A percentile compares a stretch with the other conserved stretches of the same genome.
These are phyloP conservation scores for Catenaria anguillulae DNA, from an alignment of 371 early-diverging fungal genomes.

Conservation along the genomic window DNA sequence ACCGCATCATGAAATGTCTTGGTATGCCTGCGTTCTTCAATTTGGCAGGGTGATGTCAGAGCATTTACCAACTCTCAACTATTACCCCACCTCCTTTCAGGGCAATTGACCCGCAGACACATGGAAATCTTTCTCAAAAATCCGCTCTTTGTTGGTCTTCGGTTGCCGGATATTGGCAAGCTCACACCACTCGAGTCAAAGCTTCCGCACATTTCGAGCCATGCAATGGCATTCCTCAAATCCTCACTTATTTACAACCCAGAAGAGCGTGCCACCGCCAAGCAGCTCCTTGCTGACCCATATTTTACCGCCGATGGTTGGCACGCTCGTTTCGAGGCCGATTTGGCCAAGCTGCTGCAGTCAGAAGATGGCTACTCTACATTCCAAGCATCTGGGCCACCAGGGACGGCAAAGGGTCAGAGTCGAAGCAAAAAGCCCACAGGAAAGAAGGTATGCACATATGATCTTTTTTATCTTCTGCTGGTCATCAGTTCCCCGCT, in stretches of 20 bases:
- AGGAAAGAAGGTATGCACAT: no score
- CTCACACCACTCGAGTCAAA: conserved; percentile 28
- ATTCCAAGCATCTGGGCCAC: no score
- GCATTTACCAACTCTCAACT: conserved; percentile 15
- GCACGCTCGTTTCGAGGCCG: conserved; percentile 28
- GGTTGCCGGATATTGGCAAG: conserved; percentile 33
- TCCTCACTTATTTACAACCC: conserved; percentile 35
- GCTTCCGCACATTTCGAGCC: conserved; percentile 21
- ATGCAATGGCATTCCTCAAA: conserved; percentile 33
- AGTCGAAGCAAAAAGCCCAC: no score
- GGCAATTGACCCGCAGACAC: conserved; percentile 32
- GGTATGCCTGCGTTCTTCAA: conserved; percentile 20
- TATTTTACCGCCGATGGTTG: conserved; percentile 33
- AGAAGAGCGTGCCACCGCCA: conserved; percentile 32
- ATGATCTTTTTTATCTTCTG: no score
- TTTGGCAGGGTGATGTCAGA: conserved; percentile 26
- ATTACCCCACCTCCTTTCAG: conserved; percentile 11
- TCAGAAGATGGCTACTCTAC: not conserved
- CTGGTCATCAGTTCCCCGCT: no score
- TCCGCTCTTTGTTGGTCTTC: conserved; percentile 35
- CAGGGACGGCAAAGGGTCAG: no score
- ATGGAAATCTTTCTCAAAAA: conserved; percentile 34
- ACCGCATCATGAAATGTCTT: conserved; percentile 34
- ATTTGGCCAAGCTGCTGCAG: conserved; percentile 18
- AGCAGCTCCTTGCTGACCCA: conserved; percentile 30